Conservation (phyloP, 306 rosid genomes). For the Parietaria judaica region DNA sequence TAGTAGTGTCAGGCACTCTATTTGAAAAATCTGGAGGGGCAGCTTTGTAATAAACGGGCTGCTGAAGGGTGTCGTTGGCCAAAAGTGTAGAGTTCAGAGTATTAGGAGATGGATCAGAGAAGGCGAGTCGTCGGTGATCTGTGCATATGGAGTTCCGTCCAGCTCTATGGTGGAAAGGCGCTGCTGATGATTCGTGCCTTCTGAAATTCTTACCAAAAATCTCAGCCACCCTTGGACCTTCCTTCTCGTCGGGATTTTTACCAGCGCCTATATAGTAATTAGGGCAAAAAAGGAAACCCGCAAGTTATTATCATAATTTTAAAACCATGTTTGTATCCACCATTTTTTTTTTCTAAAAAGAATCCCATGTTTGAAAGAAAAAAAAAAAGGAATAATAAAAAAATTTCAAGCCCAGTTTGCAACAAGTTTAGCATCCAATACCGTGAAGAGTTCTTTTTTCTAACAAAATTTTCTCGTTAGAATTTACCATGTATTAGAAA, state of each 20-base stretch:
- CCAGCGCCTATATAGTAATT: neutral
- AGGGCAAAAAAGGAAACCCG: neutral
- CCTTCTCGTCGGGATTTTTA: conserved; percentile 7
- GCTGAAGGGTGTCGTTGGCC: neutral
- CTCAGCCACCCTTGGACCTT: neutral
- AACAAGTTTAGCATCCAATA: neutral
- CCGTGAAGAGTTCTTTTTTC: neutral
- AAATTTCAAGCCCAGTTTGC: too few species aligned
- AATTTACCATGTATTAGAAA: too few species aligned
- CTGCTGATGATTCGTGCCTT: neutral
- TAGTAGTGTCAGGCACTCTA: neutral
- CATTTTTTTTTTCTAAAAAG: neutral
- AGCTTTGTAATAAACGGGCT: neutral
- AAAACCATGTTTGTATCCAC: conserved; percentile 4
- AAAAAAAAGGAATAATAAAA: too few species aligned
- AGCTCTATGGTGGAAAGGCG: conserved; percentile 8
- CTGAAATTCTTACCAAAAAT: neutral
- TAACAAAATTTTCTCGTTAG: too few species aligned
- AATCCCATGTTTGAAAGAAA: neutral
- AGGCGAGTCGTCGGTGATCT: conserved; percentile 7
- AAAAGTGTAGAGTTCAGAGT: conserved; percentile 2
- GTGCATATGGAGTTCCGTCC: neutral
- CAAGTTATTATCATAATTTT: neutral
- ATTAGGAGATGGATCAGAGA: conserved; percentile 7
- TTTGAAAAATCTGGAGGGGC: neutral